These are phyloP conservation scores for Aspergillus costaricaensis DNA, from an alignment of 2,329 filamentous ascomycete species.

Conservation along the genomic window DNA sequence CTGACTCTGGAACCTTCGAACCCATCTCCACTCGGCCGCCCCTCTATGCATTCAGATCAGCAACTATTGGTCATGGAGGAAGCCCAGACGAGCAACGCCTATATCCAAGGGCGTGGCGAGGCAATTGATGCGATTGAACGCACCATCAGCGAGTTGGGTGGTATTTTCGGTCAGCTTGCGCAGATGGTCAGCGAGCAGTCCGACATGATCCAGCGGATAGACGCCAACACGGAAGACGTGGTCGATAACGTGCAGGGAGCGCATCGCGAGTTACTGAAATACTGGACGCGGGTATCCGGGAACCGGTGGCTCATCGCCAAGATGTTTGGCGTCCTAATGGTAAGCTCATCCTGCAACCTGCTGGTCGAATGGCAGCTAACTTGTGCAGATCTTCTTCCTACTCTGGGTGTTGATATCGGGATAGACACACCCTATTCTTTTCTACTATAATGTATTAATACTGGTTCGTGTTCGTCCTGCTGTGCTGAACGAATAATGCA, in stretches of 20 bases:
- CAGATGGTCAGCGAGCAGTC: conserved; percentile 97
- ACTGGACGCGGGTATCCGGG: conserved; percentile 90
- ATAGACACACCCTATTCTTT: conserved; percentile 27
- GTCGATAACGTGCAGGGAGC: conserved; percentile 98
- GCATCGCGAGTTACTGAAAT: conserved; percentile 92
- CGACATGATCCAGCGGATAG: conserved; percentile 96
- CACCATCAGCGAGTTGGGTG: conserved; percentile 87
- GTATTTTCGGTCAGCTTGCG: conserved; percentile 91
- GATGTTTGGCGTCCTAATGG: conserved; percentile 81
- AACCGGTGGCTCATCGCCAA: conserved; percentile 94
- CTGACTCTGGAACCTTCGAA: conserved; percentile 75
- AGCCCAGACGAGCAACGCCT: conserved; percentile 78
- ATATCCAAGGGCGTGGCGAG: conserved; percentile 90
- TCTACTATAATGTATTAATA: conserved; percentile 37
- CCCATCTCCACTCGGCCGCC: conserved; percentile 49
- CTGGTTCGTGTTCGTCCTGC: conserved; percentile 18
- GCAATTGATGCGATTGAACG: conserved; percentile 96
- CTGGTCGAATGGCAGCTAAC: not conserved
- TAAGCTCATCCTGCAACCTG: conserved; percentile 21
- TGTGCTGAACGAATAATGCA: conserved; percentile 24
- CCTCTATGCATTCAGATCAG: conserved; percentile 69
- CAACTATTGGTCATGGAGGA: conserved; percentile 93
- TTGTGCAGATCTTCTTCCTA: conserved; percentile 71
- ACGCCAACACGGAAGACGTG: conserved; percentile 96
- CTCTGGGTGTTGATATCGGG: conserved; percentile 67